Evolutionary conservation across 2,329 filamentous ascomycete genomes (phyloP).

Genomic region (Colletotrichum costaricense): DNA sequence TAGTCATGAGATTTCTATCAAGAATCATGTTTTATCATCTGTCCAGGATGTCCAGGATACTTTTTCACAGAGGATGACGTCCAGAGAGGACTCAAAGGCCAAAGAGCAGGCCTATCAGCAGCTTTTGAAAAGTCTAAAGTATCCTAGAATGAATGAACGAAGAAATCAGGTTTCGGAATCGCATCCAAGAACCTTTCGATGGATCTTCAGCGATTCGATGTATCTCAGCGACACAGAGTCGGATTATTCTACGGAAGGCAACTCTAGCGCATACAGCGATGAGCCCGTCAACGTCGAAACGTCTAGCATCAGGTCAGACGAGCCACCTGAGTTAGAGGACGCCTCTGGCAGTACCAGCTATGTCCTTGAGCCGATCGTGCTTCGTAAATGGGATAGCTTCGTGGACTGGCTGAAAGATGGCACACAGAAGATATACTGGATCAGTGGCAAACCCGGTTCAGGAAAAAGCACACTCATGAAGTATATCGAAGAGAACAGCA

Average conservation of each 20-base stretch:
- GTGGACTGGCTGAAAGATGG: neutral
- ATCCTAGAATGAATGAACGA: neutral
- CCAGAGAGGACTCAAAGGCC: neutral
- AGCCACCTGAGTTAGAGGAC: no score
- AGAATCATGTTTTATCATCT: neutral
- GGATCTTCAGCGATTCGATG: neutral
- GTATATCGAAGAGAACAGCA: constrained; percentile 34
- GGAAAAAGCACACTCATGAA: constrained; percentile 48
- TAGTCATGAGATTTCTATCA: neutral
- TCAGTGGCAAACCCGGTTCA: constrained; percentile 45
- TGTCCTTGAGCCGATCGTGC: no score
- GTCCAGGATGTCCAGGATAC: neutral
- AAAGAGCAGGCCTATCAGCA: neutral
- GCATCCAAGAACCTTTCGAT: neutral
- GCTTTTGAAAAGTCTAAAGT: neutral
- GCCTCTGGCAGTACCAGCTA: no score
- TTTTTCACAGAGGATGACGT: neutral
- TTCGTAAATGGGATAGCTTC: neutral
- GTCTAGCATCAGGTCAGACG: no score
- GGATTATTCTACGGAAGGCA: neutral
- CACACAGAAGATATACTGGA: constrained; percentile 39
- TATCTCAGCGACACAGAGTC: neutral
- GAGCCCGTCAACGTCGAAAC: neutral
- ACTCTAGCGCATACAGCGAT: neutral
- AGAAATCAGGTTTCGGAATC: neutral